Evolutionary conservation across 306 rosid species (phyloP), one percentile per base, ranked within the genome.

Genomic region (Vigna angularis): DNA sequence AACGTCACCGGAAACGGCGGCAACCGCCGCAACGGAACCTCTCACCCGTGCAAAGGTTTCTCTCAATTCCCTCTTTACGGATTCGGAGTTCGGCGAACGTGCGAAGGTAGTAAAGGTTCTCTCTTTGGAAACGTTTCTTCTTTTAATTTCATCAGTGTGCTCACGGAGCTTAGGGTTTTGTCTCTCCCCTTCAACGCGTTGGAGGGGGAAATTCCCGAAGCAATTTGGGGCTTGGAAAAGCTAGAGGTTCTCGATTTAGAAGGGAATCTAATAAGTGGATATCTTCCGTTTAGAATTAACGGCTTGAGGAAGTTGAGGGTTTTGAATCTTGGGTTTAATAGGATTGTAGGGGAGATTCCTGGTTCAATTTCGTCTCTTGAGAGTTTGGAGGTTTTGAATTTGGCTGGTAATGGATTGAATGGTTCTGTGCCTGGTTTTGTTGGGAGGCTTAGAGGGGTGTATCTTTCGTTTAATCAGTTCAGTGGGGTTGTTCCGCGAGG

Each of bases 171-270:
- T 12, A 88, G 87, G 84, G 78, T 86, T 78, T 73, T 94, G 72
- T 92, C 93, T 3, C 87, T 94, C 2, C 86, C 98, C 9, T 92
- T 92, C 24, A 89, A 94, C 65, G 90, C 85, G 48, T 77, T 94
- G 13, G 84, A 77, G 26, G 97, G 98, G 48, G 86, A 72, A 7
- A 22, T 94, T 70, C 97, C 97, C 47, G 3, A 12, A 4, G 90
- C 77, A 73, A 71, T 92, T 73, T 94, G 96, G 92, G 87, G 78
- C 7, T 66, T 92, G 94, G 63, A 87, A 12, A 92, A 83, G 65
- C 69, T 94, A 11, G 98, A 92, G 82, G 97, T 92, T 70, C 86
- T 94, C 79, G 97, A 94, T 92, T 89, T 94, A 7, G 94, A 94
- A 68, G 97, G 93, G 5, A 94, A 94, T 49, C 84, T 77, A 15